These are phyloP conservation scores for Lenzites betulinus DNA, from an alignment of 768 basidiomycete genomes.

Conservation along the genomic window DNA sequence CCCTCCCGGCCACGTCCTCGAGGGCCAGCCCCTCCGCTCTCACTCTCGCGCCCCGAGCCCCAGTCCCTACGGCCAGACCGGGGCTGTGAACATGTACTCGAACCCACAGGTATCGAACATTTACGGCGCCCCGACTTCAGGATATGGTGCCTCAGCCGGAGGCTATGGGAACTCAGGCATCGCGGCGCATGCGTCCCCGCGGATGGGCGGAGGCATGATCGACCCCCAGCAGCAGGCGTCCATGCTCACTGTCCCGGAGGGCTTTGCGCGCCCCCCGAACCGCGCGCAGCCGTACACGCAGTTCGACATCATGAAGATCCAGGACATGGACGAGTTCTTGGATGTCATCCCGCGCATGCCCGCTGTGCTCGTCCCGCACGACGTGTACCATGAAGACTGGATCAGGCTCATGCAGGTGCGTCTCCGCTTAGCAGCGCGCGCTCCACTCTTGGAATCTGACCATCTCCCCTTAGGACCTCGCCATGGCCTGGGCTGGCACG, in stretches of 20 bases:
- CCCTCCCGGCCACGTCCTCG: constrained; percentile 44
- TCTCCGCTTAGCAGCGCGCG: constrained; percentile 10
- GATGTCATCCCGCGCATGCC: constrained; percentile 74
- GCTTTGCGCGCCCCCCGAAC: constrained; percentile 74
- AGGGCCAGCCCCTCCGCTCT: constrained; percentile 46
- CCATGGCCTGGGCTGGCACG: constrained; percentile 75
- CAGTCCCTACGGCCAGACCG: constrained; percentile 44
- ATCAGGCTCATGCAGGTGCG: constrained; percentile 73
- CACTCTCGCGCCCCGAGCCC: constrained; percentile 53
- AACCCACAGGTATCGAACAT: constrained; percentile 3
- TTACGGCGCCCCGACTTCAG: background rate
- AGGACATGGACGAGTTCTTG: constrained; percentile 76
- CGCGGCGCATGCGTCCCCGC: constrained; percentile 16
- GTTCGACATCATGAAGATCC: constrained; percentile 70
- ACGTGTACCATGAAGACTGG: constrained; percentile 81
- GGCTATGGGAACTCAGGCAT: constrained; percentile 15
- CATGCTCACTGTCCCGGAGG: constrained; percentile 56
- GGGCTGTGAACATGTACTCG: constrained; percentile 20
- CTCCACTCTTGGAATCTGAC: background rate
- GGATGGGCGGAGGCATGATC: constrained; percentile 11
- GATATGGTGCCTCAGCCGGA: constrained; percentile 8
- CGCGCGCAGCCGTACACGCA: constrained; percentile 64
- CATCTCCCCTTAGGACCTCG: constrained; percentile 55
- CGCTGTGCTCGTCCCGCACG: constrained; percentile 67
- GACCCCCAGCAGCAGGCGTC: constrained; percentile 16